phyloP scores from a whole-genome alignment of 129 eudicot genomes.

The Gnaphalium uliginosum region DNA sequence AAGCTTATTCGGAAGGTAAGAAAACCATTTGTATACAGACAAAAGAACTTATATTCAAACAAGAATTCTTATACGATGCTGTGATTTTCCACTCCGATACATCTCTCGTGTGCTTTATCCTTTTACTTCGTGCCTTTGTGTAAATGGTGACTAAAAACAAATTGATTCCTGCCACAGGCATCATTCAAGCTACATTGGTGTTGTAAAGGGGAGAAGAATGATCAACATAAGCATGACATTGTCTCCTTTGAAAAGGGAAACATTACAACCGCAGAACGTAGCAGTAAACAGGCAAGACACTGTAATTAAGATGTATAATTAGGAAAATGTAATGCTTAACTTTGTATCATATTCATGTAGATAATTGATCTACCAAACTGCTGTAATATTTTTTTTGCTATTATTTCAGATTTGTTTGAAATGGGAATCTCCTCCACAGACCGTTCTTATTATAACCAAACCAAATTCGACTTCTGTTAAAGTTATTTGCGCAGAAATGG shows the following conservation, averaged over 20 bases:
- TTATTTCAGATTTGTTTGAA: constrained; percentile 80
- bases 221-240: constrained; percentile 86
- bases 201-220: constrained; percentile 74
- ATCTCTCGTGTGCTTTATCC: background rate
- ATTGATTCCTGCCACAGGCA: constrained; percentile 50
- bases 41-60: too few species aligned
- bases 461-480: constrained; percentile 87
- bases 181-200: constrained; percentile 92
- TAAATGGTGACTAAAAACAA: background rate
- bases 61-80: background rate
- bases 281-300: constrained; percentile 84
- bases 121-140: constrained; percentile 13
- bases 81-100: background rate
- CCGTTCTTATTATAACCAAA: constrained; percentile 82
- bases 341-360: constrained; percentile 1
- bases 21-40: background rate
- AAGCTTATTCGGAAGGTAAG: constrained; percentile 72
- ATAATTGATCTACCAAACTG: background rate
- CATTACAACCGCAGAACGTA: constrained; percentile 85
- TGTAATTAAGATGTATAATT: constrained; percentile 10
- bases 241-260: constrained; percentile 97
- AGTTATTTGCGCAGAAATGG: constrained; percentile 72
- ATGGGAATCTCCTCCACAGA: constrained; percentile 91
- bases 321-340: background rate
- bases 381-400: background rate